Conservation (phyloP, 345 rosid species). For the Viola odorata region DNA sequence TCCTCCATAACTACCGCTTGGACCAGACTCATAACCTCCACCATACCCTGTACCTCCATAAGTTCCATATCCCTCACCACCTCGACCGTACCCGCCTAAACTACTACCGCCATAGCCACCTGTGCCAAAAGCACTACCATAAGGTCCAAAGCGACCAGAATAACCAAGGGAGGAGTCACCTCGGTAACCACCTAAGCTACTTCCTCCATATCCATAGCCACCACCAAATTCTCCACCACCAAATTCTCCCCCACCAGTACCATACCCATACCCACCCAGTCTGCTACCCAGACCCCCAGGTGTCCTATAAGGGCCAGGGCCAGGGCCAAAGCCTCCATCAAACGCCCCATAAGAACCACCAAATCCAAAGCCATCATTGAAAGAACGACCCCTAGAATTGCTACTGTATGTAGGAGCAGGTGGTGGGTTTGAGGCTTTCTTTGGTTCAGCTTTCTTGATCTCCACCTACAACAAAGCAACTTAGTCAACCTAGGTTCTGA, state of each 20-base stretch:
- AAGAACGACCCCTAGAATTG: constrained; percentile 31
- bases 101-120: constrained; percentile 59
- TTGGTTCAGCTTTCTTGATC: constrained; percentile 99
- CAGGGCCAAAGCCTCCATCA: constrained; percentile 82
- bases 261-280: constrained; percentile 42
- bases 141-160: constrained; percentile 83
- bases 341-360: constrained; percentile 55
- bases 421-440: constrained; percentile 89
- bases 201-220: constrained; percentile 45
- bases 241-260: constrained; percentile 56
- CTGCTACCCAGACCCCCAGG: constrained; percentile 27
- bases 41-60: constrained; percentile 40
- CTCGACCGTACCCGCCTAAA: constrained; percentile 57
- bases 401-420: constrained; percentile 66
- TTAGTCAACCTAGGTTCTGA: constrained; percentile 81
- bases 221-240: constrained; percentile 68
- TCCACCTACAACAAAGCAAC: constrained; percentile 99
- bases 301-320: constrained; percentile 73
- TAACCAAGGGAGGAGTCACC: constrained; percentile 45
- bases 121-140: constrained; percentile 58
- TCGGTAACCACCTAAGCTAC: constrained; percentile 22
- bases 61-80: constrained; percentile 28
- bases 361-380: constrained; percentile 33
- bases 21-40: constrained; percentile 72
- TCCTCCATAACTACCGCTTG: constrained; percentile 79